Evolutionary conservation across 2,329 filamentous ascomycete genomes (phyloP), one percentile per base, ranked within the genome.

Genomic region (Aphanocladium album): DNA sequence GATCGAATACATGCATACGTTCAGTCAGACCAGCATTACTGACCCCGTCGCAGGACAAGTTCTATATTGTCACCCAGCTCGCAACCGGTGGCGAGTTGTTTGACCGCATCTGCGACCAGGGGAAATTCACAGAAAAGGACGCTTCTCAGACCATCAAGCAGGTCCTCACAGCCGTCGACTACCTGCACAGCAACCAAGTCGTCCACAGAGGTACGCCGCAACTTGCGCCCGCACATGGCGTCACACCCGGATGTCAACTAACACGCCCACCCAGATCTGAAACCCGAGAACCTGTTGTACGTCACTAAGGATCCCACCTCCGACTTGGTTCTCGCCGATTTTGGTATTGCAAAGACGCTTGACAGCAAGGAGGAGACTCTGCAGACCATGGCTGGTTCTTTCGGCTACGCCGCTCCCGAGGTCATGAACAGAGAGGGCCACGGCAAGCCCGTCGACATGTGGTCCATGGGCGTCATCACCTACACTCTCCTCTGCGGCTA

Each of bases 371-470:
- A 93, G 65, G 93, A 96, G 70, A 91, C 96, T 49, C 84, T 99
- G 64, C 98, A 92, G 67, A 98, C 93, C 56, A 99, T 99, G 95
- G 95, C 95, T 47, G 95, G 95, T 47, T 98, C 95, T 0, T 98
- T 99, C 72, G 95, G 95, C 59, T 99, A 99, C 71, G 95, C 95
- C 21, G 95, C 95, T 1, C 95, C 95, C 9, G 95, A 99, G 75
- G 93, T 99, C 62, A 99, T 99, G 95, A 82, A 96, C 65, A 97
- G 97, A 81, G 88, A 91, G 71, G 95, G 95, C 21, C 96, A 99
- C 73, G 95, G 95, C 73, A 99, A 98, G 77, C 91, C 95, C 5
- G 95, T 98, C 37, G 95, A 99, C 73, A 96, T 99, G 91, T 99
- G 95, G 95, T 98, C 95, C 3, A 84, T 99, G 77, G 95, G 95